Base-by-base conservation (phyloP, 129 eudicot genomes). In the Deinandra increscens region DNA sequence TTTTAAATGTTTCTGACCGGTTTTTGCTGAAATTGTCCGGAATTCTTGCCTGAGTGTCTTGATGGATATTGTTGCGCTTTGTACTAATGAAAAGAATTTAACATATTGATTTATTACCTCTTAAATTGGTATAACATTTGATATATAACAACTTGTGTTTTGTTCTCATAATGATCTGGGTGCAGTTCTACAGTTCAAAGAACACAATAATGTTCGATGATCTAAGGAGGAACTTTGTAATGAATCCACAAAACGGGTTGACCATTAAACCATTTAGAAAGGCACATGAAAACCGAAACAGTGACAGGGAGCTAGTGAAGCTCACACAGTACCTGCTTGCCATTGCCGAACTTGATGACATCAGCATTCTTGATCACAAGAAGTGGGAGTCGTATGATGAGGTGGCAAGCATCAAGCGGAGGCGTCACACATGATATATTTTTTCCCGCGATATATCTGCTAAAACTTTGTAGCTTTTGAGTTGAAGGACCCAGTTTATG, bases 201-300 rank as follows among this genome's bases (percentile, higher is more conserved):
- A 93, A 93, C 80, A 93, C 98, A 2, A 93, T 93, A 53, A 93
- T 93, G 98, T 93, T 93, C 62, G 98, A 93, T 80, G 98, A 93
- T 81, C 74, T 93, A 34, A 61, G 95, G 59, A 85, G 98, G 68
- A 93, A 93, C 73, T 93, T 93, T 62, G 97, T 89, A 69, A 93
- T 93, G 98, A 93, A 93, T 72, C 98, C 98, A 7, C 97, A 89
- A 67, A 93, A 93, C 56, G 98, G 98, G 14, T 71, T 93, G 85
- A 73, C 87, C 11, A 93, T 93, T 76, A 93, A 54, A 69, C 95
- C 98, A 0, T 93, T 89, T 84, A 84, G 94, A 76, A 93, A 88
- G 81, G 96, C 96, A 45, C 98, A 93, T 74, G 83, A 87, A 26
- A 93, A 87, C 66, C 82, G 98, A 31, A 83, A 80, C 70, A 93